Base-by-base conservation (phyloP, 2,329 filamentous ascomycete genomes). In the Penicillium sclerotiorum region DNA sequence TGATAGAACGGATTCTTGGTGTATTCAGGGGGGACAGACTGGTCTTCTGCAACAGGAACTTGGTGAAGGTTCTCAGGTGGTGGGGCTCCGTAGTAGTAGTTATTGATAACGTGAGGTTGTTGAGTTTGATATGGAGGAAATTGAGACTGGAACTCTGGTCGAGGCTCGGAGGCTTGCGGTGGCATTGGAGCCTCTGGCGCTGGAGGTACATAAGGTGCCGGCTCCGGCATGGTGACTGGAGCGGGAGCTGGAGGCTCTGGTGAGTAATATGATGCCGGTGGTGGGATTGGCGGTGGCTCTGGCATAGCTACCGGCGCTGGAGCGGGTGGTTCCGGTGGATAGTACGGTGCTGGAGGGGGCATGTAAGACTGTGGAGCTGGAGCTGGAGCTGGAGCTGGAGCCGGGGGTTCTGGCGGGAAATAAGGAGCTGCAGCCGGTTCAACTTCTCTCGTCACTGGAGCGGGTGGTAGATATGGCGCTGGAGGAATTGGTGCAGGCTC, bases 41-140 rank as follows among this genome's bases (percentile, higher is more conserved):
- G 64, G 27, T 60, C 60, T 22, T 52, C 49, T 21, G 57, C 51
- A 13, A 57, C 39, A 8, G 56, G 52, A 9, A 81, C 82, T 53
- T 85, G 84, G 1, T 82, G 80, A 0, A 83, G 81, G 75, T 63
- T 17, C 80, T 77, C 8, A 58, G 62, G 47, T 15, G 47, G 49
- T 9, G 46, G 39, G 2, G 49, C 36, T 17, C 41, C 41, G 35
- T 53, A 53, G 25, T 50, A 41, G 12, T 44, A 42, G 6, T 53
- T 50, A 21, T 50, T 46, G n/a, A 47, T 53, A n/a, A 50, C 38
- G 9, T 53, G 51, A 28, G 25, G 25, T 13, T 28, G 25, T 28
- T 8, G 25, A 7, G 25, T 28, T 28, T 8, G 25, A 28, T 8
- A 8, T 8, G 25, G 25, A 28, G 25, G 25, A 28, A 13, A 13